These are phyloP conservation scores for Geotrichum candidum DNA, from an alignment of 1,139 yeast genomes.

Conservation along the genomic window DNA sequence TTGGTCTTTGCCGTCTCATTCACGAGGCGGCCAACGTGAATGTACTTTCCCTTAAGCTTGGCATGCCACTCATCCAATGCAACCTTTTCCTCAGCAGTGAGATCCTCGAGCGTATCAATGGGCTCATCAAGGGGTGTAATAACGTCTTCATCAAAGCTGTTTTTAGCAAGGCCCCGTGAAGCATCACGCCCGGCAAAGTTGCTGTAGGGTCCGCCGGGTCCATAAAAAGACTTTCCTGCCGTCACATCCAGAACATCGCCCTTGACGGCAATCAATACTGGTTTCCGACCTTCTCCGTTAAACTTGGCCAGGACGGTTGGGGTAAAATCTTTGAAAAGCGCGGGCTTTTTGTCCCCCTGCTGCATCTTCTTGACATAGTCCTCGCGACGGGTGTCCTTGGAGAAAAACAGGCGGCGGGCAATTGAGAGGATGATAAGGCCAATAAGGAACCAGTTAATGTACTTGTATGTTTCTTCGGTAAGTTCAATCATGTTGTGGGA, in stretches of 20 bases:
- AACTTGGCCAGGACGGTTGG: conserved; percentile 58
- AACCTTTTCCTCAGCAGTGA: conserved; percentile 55
- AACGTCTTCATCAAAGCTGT: conserved; percentile 64
- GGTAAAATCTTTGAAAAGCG: conserved; percentile 62
- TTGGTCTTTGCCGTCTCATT: conserved; percentile 21
- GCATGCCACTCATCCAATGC: conserved; percentile 79
- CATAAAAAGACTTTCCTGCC: conserved; percentile 78
- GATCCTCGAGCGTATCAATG: conserved; percentile 61
- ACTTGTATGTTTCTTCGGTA: conserved; percentile 6
- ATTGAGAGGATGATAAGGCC: conserved; percentile 15
- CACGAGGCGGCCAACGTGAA: conserved; percentile 33
- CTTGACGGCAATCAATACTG: conserved; percentile 74
- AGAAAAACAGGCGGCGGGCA: conserved; percentile 17
- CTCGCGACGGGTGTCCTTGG: not conserved
- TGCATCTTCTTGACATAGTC: not conserved
- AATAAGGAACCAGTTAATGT: conserved; percentile 16
- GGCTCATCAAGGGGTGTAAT: conserved; percentile 44
- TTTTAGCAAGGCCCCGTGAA: conserved; percentile 84
- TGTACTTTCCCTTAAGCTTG: conserved; percentile 62
- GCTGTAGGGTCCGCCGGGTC: conserved; percentile 94
- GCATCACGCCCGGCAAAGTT: conserved; percentile 98
- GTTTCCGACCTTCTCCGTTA: conserved; percentile 58
- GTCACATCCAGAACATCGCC: conserved; percentile 86
- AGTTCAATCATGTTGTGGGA: conserved; percentile 2
- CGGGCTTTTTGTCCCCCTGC: conserved; percentile 42